Evolutionary conservation across 768 basidiomycete species (phyloP).

Genomic region (Hortiboletus campestris): DNA sequence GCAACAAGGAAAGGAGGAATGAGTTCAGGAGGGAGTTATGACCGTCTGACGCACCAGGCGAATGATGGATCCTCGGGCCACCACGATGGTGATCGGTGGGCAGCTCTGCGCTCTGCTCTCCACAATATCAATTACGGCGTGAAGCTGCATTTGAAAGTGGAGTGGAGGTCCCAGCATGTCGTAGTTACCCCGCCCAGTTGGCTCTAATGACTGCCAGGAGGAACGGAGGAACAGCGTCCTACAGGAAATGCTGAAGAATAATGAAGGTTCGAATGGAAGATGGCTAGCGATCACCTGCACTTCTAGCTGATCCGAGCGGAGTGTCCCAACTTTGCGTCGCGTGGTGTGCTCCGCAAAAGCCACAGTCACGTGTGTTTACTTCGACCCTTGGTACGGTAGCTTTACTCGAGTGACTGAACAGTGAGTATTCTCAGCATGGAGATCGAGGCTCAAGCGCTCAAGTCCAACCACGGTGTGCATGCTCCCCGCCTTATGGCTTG

Average conservation of each 20-base stretch:
- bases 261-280: neutral
- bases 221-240: neutral
- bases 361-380: constrained; percentile 12
- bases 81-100: neutral
- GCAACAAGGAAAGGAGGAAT: neutral
- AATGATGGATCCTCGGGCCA: constrained; percentile 15
- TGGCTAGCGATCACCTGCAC: neutral
- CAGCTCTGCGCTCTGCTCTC: neutral
- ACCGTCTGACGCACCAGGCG: neutral
- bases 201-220: neutral
- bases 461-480: no score
- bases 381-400: no score
- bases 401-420: no score
- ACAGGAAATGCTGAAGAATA: neutral
- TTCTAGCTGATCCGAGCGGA: neutral
- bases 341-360: neutral
- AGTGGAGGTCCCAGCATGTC: neutral
- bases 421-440: no score
- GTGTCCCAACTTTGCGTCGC: neutral
- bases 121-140: neutral
- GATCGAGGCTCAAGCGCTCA: no score
- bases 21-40: neutral
- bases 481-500: no score
- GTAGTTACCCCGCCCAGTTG: neutral
- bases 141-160: constrained; percentile 4